phyloP scores from a whole-genome alignment of 2,329 filamentous ascomycete genomes.

The Neofusicoccum sp. region DNA sequence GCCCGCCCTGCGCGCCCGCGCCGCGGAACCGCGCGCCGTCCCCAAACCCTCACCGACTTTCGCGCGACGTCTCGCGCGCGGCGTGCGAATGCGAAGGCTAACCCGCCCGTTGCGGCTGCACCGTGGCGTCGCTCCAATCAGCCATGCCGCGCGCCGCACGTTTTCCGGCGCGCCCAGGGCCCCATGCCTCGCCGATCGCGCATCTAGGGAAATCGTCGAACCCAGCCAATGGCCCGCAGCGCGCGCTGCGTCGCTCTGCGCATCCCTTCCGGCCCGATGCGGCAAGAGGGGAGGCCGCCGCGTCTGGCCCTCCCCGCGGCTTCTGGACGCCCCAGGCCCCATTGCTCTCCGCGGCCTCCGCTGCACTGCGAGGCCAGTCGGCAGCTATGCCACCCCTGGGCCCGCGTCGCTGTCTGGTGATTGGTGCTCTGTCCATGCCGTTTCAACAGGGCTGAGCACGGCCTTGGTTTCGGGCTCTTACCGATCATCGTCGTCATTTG shows the following conservation, averaged over 20 bases:
- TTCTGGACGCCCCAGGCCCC: background rate
- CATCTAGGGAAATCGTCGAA: slow-evolving; percentile 4
- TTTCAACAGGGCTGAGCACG: slow-evolving; percentile 16
- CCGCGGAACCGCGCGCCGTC: background rate
- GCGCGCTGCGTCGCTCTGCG: background rate
- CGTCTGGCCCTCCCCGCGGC: background rate
- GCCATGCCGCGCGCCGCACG: background rate
- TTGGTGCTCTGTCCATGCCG: background rate
- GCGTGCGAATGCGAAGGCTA: background rate
- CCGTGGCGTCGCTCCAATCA: background rate
- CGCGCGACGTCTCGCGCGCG: background rate
- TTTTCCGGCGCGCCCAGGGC: background rate
- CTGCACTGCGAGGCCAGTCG: background rate
- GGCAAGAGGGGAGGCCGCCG: background rate
- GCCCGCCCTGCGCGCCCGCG: background rate
- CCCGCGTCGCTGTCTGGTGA: background rate
- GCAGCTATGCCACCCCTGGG: background rate
- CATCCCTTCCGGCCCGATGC: background rate
- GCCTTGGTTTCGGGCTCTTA: slow-evolving; percentile 2
- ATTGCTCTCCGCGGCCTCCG: background rate
- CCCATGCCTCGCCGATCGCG: slow-evolving; percentile 5
- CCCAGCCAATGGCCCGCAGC: background rate
- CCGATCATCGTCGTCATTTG: background rate
- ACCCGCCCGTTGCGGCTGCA: background rate
- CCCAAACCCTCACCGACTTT: slow-evolving; percentile 6